Percentiles rank a stretch among this genome's conserved stretches.
Evolutionary conservation across 805 yeast genomes (phyloP).

Genomic region (Yarrowia hollandica): DNA sequence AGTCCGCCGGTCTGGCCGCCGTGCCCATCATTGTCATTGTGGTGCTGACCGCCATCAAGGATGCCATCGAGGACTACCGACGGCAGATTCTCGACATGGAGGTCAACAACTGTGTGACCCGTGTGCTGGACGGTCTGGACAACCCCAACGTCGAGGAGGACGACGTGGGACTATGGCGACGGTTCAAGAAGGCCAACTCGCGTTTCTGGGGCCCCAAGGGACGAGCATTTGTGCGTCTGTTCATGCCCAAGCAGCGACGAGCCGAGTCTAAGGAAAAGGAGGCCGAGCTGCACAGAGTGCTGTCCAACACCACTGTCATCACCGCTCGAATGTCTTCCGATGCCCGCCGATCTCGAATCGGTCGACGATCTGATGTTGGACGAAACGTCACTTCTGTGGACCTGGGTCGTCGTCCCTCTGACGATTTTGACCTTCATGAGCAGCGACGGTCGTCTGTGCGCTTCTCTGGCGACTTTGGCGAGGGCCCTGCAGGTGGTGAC

Average conservation of each 20-base stretch:
- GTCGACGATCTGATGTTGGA: slow-evolving; percentile 4
- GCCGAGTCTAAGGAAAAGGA: slow-evolving; percentile 12
- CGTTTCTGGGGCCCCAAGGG: slow-evolving; percentile 32
- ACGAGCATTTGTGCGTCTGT: slow-evolving; percentile 5
- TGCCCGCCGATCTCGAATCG: background rate
- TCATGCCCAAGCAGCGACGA: slow-evolving; percentile 14
- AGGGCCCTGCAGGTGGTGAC: slow-evolving; percentile 2
- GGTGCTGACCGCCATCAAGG: slow-evolving; percentile 69
- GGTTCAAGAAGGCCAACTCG: slow-evolving; percentile 62
- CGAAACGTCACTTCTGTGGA: background rate
- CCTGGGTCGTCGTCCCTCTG: background rate
- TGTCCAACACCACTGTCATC: slow-evolving; percentile 25
- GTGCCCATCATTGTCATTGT: slow-evolving; percentile 83
- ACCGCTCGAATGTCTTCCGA: slow-evolving; percentile 9
- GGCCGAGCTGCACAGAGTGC: background rate
- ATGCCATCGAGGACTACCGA: slow-evolving; percentile 76
- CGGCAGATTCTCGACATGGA: slow-evolving; percentile 66
- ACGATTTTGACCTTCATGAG: background rate
- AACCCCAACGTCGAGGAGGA: slow-evolving; percentile 63
- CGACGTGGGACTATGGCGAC: slow-evolving; percentile 64
- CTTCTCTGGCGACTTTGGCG: slow-evolving; percentile 7
- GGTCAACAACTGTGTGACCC: slow-evolving; percentile 70
- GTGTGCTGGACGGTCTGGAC: slow-evolving; percentile 53
- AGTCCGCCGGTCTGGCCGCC: slow-evolving; percentile 71
- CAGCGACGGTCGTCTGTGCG: slow-evolving; percentile 5